Evolutionary conservation across 768 basidiomycete species (phyloP), one percentile per base, ranked within the genome.

Genomic region (Sarcodon sp.): DNA sequence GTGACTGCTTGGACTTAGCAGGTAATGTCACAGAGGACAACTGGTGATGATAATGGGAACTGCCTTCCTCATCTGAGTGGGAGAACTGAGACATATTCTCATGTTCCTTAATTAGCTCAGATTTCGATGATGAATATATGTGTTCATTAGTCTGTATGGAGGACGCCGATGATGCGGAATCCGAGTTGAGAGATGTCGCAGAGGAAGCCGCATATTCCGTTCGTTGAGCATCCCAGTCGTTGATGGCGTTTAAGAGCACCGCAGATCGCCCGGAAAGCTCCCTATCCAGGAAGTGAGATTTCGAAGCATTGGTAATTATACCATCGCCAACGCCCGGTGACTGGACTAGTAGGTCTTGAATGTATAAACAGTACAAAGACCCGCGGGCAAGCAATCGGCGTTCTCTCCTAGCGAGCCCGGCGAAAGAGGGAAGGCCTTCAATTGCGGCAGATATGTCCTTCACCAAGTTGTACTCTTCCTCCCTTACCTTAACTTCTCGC

Each of bases 381-480:
- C 87, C 89, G 53, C 82, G 79, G 48, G 75, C 73, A 35, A 92
- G 66, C 10, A 94, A 68, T 36, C 80, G 68, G n/a, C 92, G 74
- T 50, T 87, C 87, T 37, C 89, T 71, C 31, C 69, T 70, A 1
- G 83, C 81, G 1, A 94, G 69, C 18, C 69, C 73, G 1, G 68
- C 64, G 1, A 69, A 58, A 1, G 71, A 61, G 1, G 79, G 72
- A 4, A 87, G 59, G 1, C 83, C 83, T 18, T 72, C 67, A 51
- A 93, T 76, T 0, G 74, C 71, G 6, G 64, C 59, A 11, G 77
- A 65, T 15, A 88, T 69, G 15, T 70, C 62, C 59, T 84, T 85
- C 33, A 87, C 68, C 35, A 77, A 63, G n/a, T 80, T 79, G 58
- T 92, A 88, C 51, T 90, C 87, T 46, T 91, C 87, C 61, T 93